These are phyloP conservation scores for Pueraria montana DNA, from an alignment of 306 rosid genomes.

Conservation along the genomic window DNA sequence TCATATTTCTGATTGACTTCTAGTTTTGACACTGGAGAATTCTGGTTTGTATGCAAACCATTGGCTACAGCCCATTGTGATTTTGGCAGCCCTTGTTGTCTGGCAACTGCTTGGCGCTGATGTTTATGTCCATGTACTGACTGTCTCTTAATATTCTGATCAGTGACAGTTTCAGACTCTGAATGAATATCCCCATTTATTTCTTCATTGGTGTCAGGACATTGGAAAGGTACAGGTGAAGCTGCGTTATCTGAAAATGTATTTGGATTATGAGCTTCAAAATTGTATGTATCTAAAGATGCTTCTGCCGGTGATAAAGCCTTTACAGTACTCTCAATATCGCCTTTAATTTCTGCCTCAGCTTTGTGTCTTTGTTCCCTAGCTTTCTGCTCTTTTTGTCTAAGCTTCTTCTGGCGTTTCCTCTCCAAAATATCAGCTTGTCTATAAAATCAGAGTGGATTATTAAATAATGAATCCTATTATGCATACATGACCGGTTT, in stretches of 20 bases:
- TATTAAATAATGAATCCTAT: conserved; percentile 26
- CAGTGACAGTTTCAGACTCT: conserved; percentile 47
- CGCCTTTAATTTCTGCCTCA: conserved; percentile 51
- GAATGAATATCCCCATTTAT: conserved; percentile 49
- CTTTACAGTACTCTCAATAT: conserved; percentile 48
- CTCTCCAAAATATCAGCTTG: conserved; percentile 77
- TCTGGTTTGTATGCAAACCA: conserved; percentile 55
- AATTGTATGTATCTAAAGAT: conserved; percentile 53
- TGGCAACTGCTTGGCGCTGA: conserved; percentile 42
- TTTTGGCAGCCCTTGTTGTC: conserved; percentile 59
- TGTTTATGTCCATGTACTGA: conserved; percentile 51
- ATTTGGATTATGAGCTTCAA: conserved; percentile 50
- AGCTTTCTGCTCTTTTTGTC: conserved; percentile 79
- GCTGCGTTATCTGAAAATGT: conserved; percentile 53
- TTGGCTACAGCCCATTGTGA: conserved; percentile 52
- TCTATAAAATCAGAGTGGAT: conserved; percentile 54
- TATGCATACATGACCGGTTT: conserved; percentile 7
- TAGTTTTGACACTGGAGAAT: conserved; percentile 60
- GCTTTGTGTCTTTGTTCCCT: conserved; percentile 60
- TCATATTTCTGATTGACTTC: conserved; percentile 60
- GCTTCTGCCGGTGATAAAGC: conserved; percentile 56
- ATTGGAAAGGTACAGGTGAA: conserved; percentile 31
- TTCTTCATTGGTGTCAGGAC: conserved; percentile 55
- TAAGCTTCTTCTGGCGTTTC: conserved; percentile 81
- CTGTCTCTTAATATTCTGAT: conserved; percentile 59